A percentile compares a stretch with the other conserved stretches of the same genome.
Evolutionary conservation across 805 yeast species (phyloP).

Genomic region (Trichomonascus vanleenenianus): DNA sequence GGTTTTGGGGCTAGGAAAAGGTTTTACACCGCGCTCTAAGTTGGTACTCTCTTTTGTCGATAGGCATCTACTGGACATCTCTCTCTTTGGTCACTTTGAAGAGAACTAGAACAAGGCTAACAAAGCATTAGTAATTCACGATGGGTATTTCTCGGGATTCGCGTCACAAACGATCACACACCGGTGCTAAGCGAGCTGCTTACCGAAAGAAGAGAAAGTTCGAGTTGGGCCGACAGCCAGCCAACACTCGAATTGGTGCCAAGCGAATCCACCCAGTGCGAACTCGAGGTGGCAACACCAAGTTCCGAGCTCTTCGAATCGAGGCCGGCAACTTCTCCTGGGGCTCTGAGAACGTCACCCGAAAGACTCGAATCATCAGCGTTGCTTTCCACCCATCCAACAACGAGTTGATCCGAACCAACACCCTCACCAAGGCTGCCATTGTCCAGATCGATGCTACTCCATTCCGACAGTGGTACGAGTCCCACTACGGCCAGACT

Average conservation of each 20-base stretch:
- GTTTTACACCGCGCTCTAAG: too few species aligned
- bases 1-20: too few species aligned
- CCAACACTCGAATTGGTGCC: conserved; percentile 98
- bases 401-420: conserved; percentile 99
- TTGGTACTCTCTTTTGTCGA: too few species aligned
- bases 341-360: conserved; percentile 98
- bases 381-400: conserved; percentile 99
- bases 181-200: conserved; percentile 99
- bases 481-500: conserved; percentile 92
- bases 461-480: conserved; percentile 99
- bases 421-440: conserved; percentile 98
- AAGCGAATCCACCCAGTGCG: conserved; percentile 99
- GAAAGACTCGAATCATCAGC: conserved; percentile 98
- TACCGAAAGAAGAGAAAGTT: conserved; percentile 99
- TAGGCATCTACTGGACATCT: too few species aligned
- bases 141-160: conserved; percentile 99
- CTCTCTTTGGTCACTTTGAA: too few species aligned
- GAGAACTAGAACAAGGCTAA: too few species aligned
- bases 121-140: conserved; percentile 27
- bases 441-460: conserved; percentile 99
- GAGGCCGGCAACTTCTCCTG: conserved; percentile 98
- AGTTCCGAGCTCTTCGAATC: conserved; percentile 99
- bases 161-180: conserved; percentile 99
- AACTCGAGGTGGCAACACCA: conserved; percentile 99
- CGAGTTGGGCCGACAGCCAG: conserved; percentile 99